Evolutionary conservation across 345 rosid species (phyloP), one percentile per base, ranked within the genome.

Genomic region (Rhizophora apiculata): DNA sequence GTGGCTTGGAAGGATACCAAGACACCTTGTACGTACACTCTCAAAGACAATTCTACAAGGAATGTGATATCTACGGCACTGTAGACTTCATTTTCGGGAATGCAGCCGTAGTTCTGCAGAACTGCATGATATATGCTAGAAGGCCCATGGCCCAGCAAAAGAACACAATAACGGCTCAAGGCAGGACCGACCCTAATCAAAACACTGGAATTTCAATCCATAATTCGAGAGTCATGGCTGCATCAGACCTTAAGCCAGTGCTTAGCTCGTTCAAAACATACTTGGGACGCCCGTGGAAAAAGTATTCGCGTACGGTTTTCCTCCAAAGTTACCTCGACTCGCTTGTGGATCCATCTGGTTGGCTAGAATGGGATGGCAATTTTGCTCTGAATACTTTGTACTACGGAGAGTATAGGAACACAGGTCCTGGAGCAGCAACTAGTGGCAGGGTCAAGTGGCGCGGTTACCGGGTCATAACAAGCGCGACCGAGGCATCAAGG

Each of bases 1-100:
- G 97, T 26, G 78, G 88, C 31, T 85, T 94, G 4, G 88, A 84
- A 64, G 96, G 96, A 6, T 91, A 89, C 75, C 97, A 94, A 81
- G 98, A 91, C 81, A 94, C 98, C 3, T 74, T 94, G 19, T 83
- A 88, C 77, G 85, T 84, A 52, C 97, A 89, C 61, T 89, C 97
- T 0, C 91, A 94, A 55, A 81, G 97, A 8, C 96, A 94, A 65
- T 94, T 91, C 76, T 91, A 91, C 85, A 84, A 73, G 27, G 95
- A 85, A 31, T 88, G 98, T 75, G 82, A 82, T 82, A 82, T 94
- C 2, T 91, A 88, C 5, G 98, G 98, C 65, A 89, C 97, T 0
- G 88, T 94, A 0, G 98, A 94, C 71, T 94, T 91, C 85, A 94
- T 94, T 3, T 94, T 94, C 1, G 96, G 98, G 2, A 89, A 91